A percentile compares a stretch with the other conserved stretches of the same genome.
Conservation (phyloP, 352 stramenopile species). For the Phytophthora foliorum region DNA sequence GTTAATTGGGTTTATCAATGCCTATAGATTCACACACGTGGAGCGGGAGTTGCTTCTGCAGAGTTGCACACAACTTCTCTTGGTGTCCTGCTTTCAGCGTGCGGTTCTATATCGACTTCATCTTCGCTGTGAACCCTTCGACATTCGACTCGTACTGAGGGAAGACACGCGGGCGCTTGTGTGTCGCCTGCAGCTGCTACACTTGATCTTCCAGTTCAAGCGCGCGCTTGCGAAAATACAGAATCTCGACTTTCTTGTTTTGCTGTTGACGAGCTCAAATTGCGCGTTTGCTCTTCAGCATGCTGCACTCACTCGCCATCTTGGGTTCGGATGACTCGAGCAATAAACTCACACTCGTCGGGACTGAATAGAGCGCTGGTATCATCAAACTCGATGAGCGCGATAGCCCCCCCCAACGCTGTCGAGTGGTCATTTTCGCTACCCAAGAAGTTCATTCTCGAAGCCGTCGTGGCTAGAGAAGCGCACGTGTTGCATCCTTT, state of each 20-base stretch:
- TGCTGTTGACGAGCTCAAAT: conserved; percentile 33
- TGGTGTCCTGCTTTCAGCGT: too few relatives aligned
- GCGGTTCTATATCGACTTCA: conserved; percentile 8
- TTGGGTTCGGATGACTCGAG: not conserved
- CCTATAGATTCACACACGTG: too few relatives aligned
- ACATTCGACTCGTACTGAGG: not conserved
- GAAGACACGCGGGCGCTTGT: not conserved
- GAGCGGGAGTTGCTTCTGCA: too few relatives aligned
- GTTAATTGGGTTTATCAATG: too few relatives aligned
- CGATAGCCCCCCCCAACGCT: conserved; percentile 14
- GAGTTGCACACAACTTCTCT: too few relatives aligned
- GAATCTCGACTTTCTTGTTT: conserved; percentile 22
- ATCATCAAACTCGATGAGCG: conserved; percentile 20
- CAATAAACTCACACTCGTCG: not conserved
- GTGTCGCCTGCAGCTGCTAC: not conserved
- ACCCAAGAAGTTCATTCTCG: conserved; percentile 23
- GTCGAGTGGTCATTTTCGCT: conserved; percentile 12
- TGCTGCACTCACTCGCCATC: not conserved
- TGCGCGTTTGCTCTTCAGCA: conserved; percentile 25
- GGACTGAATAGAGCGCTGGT: not conserved
- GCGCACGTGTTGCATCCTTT: too few relatives aligned
- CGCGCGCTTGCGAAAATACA: conserved; percentile 17
- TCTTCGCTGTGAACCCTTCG: not conserved
- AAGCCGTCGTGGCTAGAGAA: too few relatives aligned
- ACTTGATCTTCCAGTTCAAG: conserved; percentile 21